These are phyloP conservation scores for Prunus mira DNA, from an alignment of 306 rosid genomes.

Conservation along the genomic window DNA sequence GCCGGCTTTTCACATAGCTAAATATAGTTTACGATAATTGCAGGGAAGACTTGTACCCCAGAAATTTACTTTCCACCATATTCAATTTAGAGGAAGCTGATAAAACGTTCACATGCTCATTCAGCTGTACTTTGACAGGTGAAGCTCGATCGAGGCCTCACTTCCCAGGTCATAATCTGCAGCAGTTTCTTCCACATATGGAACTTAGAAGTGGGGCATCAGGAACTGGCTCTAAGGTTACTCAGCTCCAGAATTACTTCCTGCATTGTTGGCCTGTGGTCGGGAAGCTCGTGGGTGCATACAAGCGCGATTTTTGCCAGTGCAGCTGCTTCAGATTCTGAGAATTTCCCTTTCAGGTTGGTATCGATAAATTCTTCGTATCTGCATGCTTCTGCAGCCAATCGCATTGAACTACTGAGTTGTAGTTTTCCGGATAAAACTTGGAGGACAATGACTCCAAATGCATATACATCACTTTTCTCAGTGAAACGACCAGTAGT, in stretches of 20 bases:
- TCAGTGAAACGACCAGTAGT: conserved; percentile 87
- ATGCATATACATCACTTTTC: conserved; percentile 90
- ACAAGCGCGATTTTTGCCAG: conserved; percentile 58
- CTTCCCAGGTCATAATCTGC: background rate
- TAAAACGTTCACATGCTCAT: conserved; percentile 10
- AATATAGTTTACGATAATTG: background rate
- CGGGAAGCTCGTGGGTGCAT: conserved; percentile 73
- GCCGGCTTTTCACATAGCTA: background rate
- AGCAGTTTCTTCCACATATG: background rate
- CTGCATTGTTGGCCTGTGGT: conserved; percentile 59
- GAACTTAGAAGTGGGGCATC: background rate
- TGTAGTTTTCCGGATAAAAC: conserved; percentile 61
- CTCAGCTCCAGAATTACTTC: conserved; percentile 55
- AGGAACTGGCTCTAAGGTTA: conserved; percentile 22
- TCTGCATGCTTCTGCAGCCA: conserved; percentile 45
- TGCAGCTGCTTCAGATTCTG: conserved; percentile 54
- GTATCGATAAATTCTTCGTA: conserved; percentile 61
- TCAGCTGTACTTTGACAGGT: background rate
- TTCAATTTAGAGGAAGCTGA: conserved; percentile 11
- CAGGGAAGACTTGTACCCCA: background rate
- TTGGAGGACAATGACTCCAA: conserved; percentile 84
- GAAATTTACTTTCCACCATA: conserved; percentile 1
- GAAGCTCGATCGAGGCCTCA: background rate
- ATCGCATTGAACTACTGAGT: conserved; percentile 48
- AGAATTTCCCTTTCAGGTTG: conserved; percentile 50